These are phyloP conservation scores for Penicillium silybi DNA, from an alignment of 495 filamentous ascomycete genomes.

Conservation along the genomic window DNA sequence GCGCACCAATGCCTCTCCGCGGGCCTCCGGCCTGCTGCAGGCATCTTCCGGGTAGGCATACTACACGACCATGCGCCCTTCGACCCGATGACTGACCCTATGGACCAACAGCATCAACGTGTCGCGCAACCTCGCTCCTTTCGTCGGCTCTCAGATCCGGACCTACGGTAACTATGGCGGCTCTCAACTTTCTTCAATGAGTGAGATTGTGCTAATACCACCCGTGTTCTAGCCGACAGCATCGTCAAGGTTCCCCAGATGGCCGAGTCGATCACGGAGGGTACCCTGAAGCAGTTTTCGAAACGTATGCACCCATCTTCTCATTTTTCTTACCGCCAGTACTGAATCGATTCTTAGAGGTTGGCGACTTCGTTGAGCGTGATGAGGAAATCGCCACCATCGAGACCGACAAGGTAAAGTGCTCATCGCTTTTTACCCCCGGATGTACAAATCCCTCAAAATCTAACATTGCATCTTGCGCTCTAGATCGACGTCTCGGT, in stretches of 20 bases:
- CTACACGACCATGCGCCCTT: background rate
- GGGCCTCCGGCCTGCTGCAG: constrained; percentile 28
- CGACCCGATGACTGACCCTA: constrained; percentile 9
- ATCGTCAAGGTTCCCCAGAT: constrained; percentile 94
- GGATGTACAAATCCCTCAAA: background rate
- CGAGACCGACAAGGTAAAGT: constrained; percentile 95
- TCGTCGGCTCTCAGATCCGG: constrained; percentile 34
- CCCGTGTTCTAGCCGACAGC: constrained; percentile 57
- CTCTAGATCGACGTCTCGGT: constrained; percentile 88
- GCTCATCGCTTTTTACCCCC: background rate
- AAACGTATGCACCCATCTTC: constrained; percentile 54
- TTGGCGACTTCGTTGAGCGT: constrained; percentile 91
- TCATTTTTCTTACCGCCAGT: background rate
- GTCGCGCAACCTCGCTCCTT: constrained; percentile 26
- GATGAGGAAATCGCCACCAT: constrained; percentile 99
- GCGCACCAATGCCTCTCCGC: constrained; percentile 17
- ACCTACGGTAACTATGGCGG: constrained; percentile 32
- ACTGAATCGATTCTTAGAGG: constrained; percentile 48
- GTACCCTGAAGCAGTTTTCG: constrained; percentile 91
- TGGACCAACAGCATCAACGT: constrained; percentile 21
- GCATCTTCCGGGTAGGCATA: constrained; percentile 27
- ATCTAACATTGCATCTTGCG: constrained; percentile 9
- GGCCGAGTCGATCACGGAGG: constrained; percentile 98
- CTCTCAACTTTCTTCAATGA: background rate
- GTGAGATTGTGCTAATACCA: constrained; percentile 5